phyloP scores from a whole-genome alignment of 306 rosid species.

The Arachis stenosperma region DNA sequence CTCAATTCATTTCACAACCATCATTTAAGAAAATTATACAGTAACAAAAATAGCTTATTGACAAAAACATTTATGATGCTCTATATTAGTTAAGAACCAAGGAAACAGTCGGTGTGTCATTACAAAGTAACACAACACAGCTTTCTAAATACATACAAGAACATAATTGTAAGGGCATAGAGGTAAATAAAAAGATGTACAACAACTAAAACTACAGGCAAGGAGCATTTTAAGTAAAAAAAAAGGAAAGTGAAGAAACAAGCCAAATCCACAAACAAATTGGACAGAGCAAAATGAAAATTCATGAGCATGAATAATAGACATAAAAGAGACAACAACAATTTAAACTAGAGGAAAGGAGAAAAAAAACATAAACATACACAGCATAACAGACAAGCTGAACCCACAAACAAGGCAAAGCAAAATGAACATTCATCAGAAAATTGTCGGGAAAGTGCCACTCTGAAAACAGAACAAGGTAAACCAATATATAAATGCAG shows the following conservation, averaged over 20 bases:
- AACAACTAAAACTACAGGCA: neutral
- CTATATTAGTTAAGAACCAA: conserved; percentile 31
- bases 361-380: neutral
- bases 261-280: neutral
- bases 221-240: neutral
- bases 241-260: neutral
- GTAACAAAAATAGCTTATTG: conserved; percentile 23
- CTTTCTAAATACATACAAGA: neutral
- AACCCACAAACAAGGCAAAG: neutral
- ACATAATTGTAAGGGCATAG: neutral
- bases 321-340: too few relatives aligned
- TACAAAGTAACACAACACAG: neutral
- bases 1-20: conserved; percentile 71
- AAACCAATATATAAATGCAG: neutral
- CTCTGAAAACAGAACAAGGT: neutral
- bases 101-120: conserved; percentile 7
- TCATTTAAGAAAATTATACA: conserved; percentile 41
- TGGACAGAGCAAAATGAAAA: neutral
- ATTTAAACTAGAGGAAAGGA: neutral
- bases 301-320: too few relatives aligned
- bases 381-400: neutral
- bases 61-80: conserved; percentile 8
- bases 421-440: neutral
- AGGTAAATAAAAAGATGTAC: neutral
- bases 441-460: neutral